phyloP scores from a whole-genome alignment of 495 filamentous ascomycete genomes.

The Letharia columbiana region DNA sequence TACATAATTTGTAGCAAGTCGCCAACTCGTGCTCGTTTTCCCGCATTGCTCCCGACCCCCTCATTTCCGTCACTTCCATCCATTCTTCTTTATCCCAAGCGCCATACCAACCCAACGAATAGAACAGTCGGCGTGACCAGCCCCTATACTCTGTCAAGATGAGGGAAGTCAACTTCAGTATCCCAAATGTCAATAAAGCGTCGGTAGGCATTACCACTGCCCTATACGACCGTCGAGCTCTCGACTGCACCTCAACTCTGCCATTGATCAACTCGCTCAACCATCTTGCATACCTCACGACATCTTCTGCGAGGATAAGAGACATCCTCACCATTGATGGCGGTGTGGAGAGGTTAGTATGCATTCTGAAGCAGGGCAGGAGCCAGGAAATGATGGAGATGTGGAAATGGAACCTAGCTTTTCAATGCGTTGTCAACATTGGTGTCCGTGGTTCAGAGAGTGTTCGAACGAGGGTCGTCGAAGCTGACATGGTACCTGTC shows the following conservation, averaged over 20 bases:
- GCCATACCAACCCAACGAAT: neutral
- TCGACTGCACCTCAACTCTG: constrained; percentile 95
- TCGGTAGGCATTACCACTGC: constrained; percentile 98
- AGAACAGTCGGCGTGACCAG: neutral
- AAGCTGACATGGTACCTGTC: constrained; percentile 98
- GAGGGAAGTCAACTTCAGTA: constrained; percentile 99
- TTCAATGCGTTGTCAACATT: constrained; percentile 98
- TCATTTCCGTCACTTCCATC: constrained; percentile 8
- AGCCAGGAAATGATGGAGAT: constrained; percentile 98
- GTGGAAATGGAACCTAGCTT: constrained; percentile 99
- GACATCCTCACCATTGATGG: constrained; percentile 98
- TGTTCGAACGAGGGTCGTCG: constrained; percentile 88
- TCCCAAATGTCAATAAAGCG: constrained; percentile 99
- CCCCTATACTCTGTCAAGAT: constrained; percentile 43
- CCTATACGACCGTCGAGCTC: constrained; percentile 90
- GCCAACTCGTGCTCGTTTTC: neutral
- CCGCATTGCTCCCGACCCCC: constrained; percentile 6
- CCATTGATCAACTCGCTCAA: constrained; percentile 97
- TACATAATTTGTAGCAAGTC: neutral
- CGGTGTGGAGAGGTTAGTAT: constrained; percentile 89
- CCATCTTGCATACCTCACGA: constrained; percentile 95
- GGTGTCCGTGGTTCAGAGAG: constrained; percentile 90
- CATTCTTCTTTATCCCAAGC: neutral
- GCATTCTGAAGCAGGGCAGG: constrained; percentile 92
- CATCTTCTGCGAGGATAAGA: constrained; percentile 93